Base-by-base conservation (phyloP, 2,329 filamentous ascomycete genomes). In the Neospermospora avenae region DNA sequence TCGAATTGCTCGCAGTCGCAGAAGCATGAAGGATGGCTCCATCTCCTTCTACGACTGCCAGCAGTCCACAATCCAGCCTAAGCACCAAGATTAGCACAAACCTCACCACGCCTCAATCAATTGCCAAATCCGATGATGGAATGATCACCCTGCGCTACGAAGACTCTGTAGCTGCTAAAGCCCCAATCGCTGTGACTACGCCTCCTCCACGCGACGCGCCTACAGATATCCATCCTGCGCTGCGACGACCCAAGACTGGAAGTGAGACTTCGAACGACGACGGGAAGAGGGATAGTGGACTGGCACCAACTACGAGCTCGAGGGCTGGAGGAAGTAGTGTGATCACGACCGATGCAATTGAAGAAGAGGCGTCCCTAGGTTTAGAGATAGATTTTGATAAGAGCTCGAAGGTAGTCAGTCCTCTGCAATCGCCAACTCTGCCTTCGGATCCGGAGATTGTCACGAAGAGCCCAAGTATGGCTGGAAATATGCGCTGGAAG, bases 91-190 rank as follows among this genome's bases (percentile, higher is more conserved):
- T 55, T 41, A 24, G 25, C 22, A 22, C 57, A 24, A 58, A 42
- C 55, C n/a, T 46, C 44, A 46, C 31, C 46, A 59, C 41, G 37
- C 60, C 55, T 25, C 54, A 52, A 18, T 49, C 35, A 5, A 22
- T 35, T 11, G 59, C 63, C 28, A 58, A 60, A 18, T 48, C 53
- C 24, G 65, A 68, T 42, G 54, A 69, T 42, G 65, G 61, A 10
- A 53, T 86, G 66, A 77, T 86, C 60, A 79, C 79, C 51, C 69
- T 87, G 58, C 81, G 82, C 60, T 87, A 87, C 74, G 84, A 87
- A 69, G 80, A 86, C 72, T 84, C 82, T 37, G 74, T 80, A 54
- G 78, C 81, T 67, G 81, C 81, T 51, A 80, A 82, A 71, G 81
- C 81, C 61, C 84, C 84, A 37, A 82, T 85, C 64, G 79, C 80